Conservation (phyloP, 805 yeast species). For the Ogataea henricii region DNA sequence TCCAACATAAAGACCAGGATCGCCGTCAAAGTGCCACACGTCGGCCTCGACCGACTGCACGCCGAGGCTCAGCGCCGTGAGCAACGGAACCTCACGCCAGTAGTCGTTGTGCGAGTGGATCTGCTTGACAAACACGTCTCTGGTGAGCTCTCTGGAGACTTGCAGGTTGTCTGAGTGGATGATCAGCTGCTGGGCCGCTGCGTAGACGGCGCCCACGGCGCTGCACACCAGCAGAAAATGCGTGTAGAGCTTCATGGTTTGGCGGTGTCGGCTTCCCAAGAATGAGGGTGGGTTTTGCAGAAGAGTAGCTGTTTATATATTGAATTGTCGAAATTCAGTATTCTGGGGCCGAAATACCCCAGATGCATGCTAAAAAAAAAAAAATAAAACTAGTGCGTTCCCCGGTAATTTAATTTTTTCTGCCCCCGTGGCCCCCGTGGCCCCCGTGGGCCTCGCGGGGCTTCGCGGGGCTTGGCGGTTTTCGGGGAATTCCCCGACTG, state of each 20-base stretch:
- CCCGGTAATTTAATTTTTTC: neutral
- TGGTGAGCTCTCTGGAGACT: slow-evolving; percentile 25
- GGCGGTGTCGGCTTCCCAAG: too few relatives aligned
- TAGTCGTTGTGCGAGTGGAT: slow-evolving; percentile 62
- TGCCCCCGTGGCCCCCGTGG: neutral
- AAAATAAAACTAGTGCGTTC: too few relatives aligned
- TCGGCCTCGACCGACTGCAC: slow-evolving; percentile 56
- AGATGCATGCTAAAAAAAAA: neutral
- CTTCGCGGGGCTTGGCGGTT: neutral
- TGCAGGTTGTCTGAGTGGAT: neutral
- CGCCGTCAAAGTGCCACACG: slow-evolving; percentile 46
- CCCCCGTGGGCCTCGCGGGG: slow-evolving; percentile 4
- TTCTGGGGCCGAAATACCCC: neutral
- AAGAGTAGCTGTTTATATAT: too few relatives aligned
- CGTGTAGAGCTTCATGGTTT: neutral
- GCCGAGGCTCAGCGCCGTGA: slow-evolving; percentile 50
- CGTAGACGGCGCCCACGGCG: neutral
- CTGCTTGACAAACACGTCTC: slow-evolving; percentile 26
- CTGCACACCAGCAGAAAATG: neutral
- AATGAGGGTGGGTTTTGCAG: neutral
- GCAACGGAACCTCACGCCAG: slow-evolving; percentile 51
- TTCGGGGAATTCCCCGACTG: neutral
- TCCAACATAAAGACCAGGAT: slow-evolving; percentile 53
- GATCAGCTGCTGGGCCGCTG: slow-evolving; percentile 1
- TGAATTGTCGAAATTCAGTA: neutral